Evolutionary conservation across 192 early-diverging fungal genomes (phyloP).

Genomic region (Coemansia sp.): DNA sequence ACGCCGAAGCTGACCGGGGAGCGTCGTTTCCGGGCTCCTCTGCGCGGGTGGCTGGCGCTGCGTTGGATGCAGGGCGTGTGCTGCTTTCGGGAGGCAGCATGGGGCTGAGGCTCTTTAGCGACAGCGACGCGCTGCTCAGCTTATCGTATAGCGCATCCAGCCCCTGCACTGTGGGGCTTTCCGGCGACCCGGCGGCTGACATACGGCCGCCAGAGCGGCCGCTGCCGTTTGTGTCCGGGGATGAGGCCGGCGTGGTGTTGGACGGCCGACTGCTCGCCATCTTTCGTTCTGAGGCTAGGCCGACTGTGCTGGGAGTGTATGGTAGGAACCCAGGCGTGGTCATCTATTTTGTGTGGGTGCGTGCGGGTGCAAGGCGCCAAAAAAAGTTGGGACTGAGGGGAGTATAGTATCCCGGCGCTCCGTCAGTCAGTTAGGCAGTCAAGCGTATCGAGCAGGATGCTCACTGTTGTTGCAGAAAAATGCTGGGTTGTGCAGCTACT

Average conservation of each 20-base stretch:
- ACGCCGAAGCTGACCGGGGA: neutral
- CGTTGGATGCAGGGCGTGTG: neutral
- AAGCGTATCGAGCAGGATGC: neutral
- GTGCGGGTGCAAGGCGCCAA: neutral
- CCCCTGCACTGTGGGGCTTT: constrained; percentile 21
- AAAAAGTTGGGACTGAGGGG: neutral
- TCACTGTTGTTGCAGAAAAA: neutral
- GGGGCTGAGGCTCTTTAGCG: constrained; percentile 36
- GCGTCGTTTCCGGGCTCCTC: constrained; percentile 1
- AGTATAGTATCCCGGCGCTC: neutral
- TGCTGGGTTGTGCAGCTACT: neutral
- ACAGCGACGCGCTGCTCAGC: constrained; percentile 37
- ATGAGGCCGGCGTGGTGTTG: constrained; percentile 6
- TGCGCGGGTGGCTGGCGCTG: constrained; percentile 11
- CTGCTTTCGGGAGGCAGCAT: constrained; percentile 8
- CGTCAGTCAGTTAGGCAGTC: neutral
- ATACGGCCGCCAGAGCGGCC: neutral
- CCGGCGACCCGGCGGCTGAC: neutral
- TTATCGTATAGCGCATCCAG: constrained; percentile 42
- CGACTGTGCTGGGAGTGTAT: constrained; percentile 21
- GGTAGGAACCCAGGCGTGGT: constrained; percentile 34
- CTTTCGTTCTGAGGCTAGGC: constrained; percentile 25
- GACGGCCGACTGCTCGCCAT: constrained; percentile 12
- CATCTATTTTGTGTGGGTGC: constrained; percentile 21
- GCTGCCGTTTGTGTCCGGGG: constrained; percentile 4